Conservation (phyloP, 2,329 filamentous ascomycete species). For the Drechslerella stenobrocha region DNA sequence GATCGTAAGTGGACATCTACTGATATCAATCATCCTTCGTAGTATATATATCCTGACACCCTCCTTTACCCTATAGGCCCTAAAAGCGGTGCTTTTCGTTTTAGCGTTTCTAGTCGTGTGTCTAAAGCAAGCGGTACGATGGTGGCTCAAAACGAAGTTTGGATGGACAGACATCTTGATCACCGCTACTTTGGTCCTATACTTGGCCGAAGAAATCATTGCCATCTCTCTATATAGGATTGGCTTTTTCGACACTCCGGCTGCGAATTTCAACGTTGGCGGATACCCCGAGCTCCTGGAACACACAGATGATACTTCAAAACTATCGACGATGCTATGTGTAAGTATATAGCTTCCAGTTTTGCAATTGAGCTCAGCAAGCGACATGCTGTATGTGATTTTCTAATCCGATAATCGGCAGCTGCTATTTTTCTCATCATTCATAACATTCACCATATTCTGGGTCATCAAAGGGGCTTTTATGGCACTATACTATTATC, state of each 20-base stretch:
- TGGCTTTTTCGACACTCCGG: conserved; percentile 41
- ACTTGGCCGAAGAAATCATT: conserved; percentile 33
- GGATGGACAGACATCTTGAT: conserved; percentile 42
- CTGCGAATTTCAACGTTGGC: conserved; percentile 37
- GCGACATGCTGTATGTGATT: background rate
- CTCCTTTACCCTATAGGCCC: conserved; percentile 8
- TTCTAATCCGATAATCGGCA: conserved; percentile 3
- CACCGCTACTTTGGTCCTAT: conserved; percentile 19
- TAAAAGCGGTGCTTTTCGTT: conserved; percentile 40
- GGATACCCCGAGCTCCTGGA: conserved; percentile 26
- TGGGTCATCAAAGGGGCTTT: conserved; percentile 45
- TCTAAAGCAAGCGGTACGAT: conserved; percentile 40
- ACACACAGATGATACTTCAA: conserved; percentile 22
- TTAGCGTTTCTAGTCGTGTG: conserved; percentile 16
- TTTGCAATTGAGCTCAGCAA: too few species aligned
- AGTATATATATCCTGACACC: conserved; percentile 2
- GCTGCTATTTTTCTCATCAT: conserved; percentile 46
- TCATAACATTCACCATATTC: conserved; percentile 44
- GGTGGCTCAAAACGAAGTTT: conserved; percentile 43
- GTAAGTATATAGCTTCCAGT: conserved; percentile 7
- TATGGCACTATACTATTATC: conserved; percentile 38
- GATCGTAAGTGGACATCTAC: conserved; percentile 23
- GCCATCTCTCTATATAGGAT: conserved; percentile 27
- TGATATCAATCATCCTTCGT: background rate
- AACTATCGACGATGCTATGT: conserved; percentile 28